Percentiles rank a stretch among this genome's conserved stretches.
Evolutionary conservation across 2,329 filamentous ascomycete species (phyloP).

Genomic region (Mollisiaceae sp.): DNA sequence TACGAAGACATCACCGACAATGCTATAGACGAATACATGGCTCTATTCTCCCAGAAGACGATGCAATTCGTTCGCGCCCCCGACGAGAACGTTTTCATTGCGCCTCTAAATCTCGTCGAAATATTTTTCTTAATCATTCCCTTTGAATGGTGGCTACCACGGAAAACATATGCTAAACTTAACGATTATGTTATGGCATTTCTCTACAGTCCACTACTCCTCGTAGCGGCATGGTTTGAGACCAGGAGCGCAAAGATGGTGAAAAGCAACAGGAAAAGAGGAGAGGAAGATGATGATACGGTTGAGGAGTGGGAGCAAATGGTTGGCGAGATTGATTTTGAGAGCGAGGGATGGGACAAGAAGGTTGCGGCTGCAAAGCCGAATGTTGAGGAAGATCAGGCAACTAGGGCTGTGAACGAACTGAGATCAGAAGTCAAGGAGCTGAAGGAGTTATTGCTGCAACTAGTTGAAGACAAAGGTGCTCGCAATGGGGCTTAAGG

Average conservation of each 20-base stretch:
- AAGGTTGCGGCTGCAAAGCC: constrained; percentile 76
- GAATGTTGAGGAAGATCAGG: constrained; percentile 80
- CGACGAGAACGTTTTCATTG: constrained; percentile 97
- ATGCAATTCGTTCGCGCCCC: constrained; percentile 96
- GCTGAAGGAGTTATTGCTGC: constrained; percentile 50
- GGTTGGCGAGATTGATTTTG: constrained; percentile 73
- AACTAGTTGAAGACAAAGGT: constrained; percentile 32
- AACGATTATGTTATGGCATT: constrained; percentile 89
- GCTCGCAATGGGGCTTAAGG: neutral
- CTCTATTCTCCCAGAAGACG: constrained; percentile 90
- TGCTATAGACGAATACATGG: constrained; percentile 93
- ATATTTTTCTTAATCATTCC: constrained; percentile 78
- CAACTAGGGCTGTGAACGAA: constrained; percentile 70
- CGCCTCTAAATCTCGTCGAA: constrained; percentile 93
- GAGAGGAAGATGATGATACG: constrained; percentile 88
- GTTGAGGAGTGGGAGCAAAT: constrained; percentile 94
- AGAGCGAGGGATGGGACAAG: constrained; percentile 84
- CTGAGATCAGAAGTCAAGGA: constrained; percentile 63
- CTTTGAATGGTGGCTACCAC: constrained; percentile 92
- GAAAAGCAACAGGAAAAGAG: constrained; percentile 72
- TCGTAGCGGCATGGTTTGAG: constrained; percentile 78
- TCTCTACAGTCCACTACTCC: constrained; percentile 82
- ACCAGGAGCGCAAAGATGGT: constrained; percentile 69
- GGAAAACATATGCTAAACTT: constrained; percentile 72
- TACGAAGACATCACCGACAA: constrained; percentile 86